phyloP scores from a whole-genome alignment of 495 filamentous ascomycete genomes.

The Penicillium lividum region DNA sequence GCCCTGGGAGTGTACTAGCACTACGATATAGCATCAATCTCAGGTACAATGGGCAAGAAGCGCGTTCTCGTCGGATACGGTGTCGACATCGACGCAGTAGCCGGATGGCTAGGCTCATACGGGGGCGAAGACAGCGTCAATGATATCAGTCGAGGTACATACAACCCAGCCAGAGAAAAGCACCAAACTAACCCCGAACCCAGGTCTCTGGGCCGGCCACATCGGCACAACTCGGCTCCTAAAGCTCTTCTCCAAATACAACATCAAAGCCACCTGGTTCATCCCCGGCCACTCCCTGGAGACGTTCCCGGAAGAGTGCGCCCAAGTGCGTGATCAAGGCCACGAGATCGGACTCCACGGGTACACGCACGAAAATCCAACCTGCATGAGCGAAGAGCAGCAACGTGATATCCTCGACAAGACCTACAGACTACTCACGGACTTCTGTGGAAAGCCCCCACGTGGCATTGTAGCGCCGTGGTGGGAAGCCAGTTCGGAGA shows the following conservation, averaged over 20 bases:
- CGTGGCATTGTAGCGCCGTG: slow-evolving; percentile 65
- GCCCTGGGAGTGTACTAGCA: too few relatives aligned
- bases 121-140: slow-evolving; percentile 69
- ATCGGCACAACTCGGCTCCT: slow-evolving; percentile 70
- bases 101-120: slow-evolving; percentile 72
- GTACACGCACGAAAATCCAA: slow-evolving; percentile 76
- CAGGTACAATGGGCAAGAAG: slow-evolving; percentile 57
- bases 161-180: neutral
- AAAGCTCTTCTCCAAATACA: slow-evolving; percentile 75
- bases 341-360: slow-evolving; percentile 80
- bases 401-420: slow-evolving; percentile 76
- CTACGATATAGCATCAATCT: neutral
- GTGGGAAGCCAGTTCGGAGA: slow-evolving; percentile 70
- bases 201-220: slow-evolving; percentile 71
- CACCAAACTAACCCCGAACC: neutral
- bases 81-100: slow-evolving; percentile 69
- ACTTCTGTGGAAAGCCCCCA: slow-evolving; percentile 76
- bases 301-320: slow-evolving; percentile 75
- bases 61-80: slow-evolving; percentile 57
- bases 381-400: slow-evolving; percentile 70
- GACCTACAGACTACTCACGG: slow-evolving; percentile 68
- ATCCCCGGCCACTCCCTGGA: slow-evolving; percentile 80
- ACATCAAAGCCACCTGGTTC: slow-evolving; percentile 83
- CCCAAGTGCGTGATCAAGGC: slow-evolving; percentile 69
- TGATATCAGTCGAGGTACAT: slow-evolving; percentile 63